Conservation (phyloP, 305 asterid genomes). For the Solanum hybrid region DNA sequence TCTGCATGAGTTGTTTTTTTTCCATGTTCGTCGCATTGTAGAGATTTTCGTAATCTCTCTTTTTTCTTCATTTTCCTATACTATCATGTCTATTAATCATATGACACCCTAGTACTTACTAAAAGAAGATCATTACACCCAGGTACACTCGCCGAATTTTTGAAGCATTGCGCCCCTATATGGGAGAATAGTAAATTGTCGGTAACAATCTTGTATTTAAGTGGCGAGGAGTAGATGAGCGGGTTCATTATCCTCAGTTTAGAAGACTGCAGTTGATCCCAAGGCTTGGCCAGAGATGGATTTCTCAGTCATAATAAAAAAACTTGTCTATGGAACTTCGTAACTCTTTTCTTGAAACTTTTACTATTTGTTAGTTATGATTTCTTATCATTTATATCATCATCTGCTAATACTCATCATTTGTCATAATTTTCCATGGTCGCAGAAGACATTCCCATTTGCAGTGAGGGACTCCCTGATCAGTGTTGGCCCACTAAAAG, state of each 20-base stretch:
- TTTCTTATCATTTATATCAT: background rate
- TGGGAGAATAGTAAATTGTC: background rate
- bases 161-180: background rate
- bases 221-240: background rate
- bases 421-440: constrained; percentile 12
- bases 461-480: constrained; percentile 82
- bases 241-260: background rate
- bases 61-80: background rate
- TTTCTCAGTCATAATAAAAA: background rate
- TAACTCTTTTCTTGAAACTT: no score
- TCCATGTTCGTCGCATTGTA: background rate
- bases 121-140: background rate
- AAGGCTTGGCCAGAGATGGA: background rate
- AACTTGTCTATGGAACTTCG: no score
- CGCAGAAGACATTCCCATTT: constrained; percentile 81
- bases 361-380: background rate
- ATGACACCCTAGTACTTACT: background rate
- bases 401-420: constrained; percentile 10
- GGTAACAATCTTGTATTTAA: background rate
- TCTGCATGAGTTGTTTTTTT: background rate
- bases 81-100: background rate
- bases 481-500: constrained; percentile 40
- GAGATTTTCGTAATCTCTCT: background rate
- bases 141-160: background rate
- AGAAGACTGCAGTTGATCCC: background rate